These are phyloP conservation scores for Globisporangium orthogonon DNA, from an alignment of 352 stramenopile genomes.

Conservation along the genomic window DNA sequence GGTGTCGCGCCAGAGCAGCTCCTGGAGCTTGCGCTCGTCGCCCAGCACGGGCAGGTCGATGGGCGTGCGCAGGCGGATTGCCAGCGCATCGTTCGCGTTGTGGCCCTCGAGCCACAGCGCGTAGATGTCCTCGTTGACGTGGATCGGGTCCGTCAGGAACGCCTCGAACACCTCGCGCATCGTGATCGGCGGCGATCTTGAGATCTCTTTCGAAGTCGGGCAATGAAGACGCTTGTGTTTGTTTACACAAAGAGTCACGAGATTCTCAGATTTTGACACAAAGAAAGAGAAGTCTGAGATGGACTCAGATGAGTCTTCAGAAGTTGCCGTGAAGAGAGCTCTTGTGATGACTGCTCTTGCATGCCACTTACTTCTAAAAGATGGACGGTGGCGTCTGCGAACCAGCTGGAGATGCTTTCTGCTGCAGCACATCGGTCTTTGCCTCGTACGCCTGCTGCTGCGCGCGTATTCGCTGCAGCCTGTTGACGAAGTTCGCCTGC, in stretches of 20 bases:
- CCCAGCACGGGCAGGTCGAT: slow-evolving; percentile 42
- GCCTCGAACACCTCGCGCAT: slow-evolving; percentile 81
- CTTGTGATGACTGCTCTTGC: too few species aligned
- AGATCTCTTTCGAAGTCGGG: too few species aligned
- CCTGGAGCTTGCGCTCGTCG: slow-evolving; percentile 44
- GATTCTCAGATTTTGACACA: too few species aligned
- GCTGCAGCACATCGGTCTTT: slow-evolving; percentile 16
- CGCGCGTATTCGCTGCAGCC: slow-evolving; percentile 32
- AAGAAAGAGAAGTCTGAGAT: too few species aligned
- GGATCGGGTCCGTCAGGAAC: slow-evolving; percentile 76
- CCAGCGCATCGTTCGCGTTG: slow-evolving; percentile 51
- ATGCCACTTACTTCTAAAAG: background rate
- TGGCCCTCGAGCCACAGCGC: slow-evolving; percentile 72
- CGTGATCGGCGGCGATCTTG: background rate
- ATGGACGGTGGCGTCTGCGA: background rate
- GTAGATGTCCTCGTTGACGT: slow-evolving; percentile 73
- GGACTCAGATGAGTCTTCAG: too few species aligned
- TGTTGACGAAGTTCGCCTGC: slow-evolving; percentile 22
- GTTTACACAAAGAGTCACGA: too few species aligned
- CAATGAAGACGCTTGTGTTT: too few species aligned
- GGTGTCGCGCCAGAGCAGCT: slow-evolving; percentile 73
- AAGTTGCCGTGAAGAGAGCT: too few species aligned
- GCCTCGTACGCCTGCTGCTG: slow-evolving; percentile 32
- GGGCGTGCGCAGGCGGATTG: slow-evolving; percentile 39
- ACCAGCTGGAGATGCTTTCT: background rate